phyloP scores from a whole-genome alignment of 768 basidiomycete species.

The Podaxis sp. region DNA sequence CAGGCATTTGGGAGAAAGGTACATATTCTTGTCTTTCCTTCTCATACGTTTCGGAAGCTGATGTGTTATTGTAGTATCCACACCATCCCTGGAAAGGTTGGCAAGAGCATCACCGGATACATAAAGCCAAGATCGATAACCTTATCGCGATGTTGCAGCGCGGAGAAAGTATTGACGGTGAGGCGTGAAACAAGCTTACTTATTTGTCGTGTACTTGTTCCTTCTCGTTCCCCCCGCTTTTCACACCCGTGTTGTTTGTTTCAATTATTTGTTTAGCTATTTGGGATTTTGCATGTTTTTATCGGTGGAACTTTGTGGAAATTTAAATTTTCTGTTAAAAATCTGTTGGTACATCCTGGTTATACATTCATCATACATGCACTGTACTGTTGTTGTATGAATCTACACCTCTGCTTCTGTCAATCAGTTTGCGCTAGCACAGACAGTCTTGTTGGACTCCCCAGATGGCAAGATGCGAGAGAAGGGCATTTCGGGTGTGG shows the following conservation, averaged over 20 bases:
- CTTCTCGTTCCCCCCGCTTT: background rate
- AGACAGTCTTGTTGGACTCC: slow-evolving; percentile 19
- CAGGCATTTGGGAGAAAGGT: slow-evolving; percentile 77
- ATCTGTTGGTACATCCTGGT: background rate
- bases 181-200: slow-evolving; percentile 9
- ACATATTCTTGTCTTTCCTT: slow-evolving; percentile 23
- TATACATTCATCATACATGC: background rate
- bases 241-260: background rate
- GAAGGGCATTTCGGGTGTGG: slow-evolving; percentile 83
- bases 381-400: background rate
- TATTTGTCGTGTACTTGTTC: background rate
- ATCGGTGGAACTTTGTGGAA: background rate
- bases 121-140: slow-evolving; percentile 84
- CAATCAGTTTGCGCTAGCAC: background rate
- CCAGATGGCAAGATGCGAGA: slow-evolving; percentile 45
- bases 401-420: background rate
- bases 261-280: background rate
- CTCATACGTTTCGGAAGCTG: slow-evolving; percentile 9
- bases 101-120: slow-evolving; percentile 90
- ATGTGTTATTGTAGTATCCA: slow-evolving; percentile 52
- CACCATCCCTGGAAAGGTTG: slow-evolving; percentile 95
- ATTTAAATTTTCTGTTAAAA: background rate
- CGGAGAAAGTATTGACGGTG: slow-evolving; percentile 50
- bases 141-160: slow-evolving; percentile 59
- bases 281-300: background rate